Evolutionary conservation across 768 basidiomycete genomes (phyloP).

Genomic region (Dentipellis fragilis): DNA sequence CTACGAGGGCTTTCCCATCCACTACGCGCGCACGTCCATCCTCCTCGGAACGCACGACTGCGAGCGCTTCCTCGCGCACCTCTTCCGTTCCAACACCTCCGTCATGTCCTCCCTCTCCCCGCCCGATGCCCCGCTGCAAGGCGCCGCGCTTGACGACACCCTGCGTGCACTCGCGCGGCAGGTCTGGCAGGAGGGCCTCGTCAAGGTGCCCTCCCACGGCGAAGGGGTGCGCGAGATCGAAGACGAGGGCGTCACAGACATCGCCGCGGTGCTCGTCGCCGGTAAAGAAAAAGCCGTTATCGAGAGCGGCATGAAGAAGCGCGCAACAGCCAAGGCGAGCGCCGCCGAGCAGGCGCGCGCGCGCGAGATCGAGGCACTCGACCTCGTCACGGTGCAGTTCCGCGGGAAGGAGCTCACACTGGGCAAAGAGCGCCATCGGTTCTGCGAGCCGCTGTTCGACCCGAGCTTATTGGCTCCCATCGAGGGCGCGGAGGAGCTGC

Average conservation of each 20-base stretch:
- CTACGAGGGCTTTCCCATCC: slow-evolving; percentile 58
- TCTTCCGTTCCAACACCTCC: slow-evolving; percentile 60
- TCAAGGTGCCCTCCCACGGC: slow-evolving; percentile 67
- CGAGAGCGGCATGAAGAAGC: slow-evolving; percentile 75
- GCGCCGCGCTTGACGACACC: slow-evolving; percentile 22
- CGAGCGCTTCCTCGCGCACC: slow-evolving; percentile 62
- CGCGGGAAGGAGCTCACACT: slow-evolving; percentile 60
- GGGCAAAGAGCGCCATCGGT: slow-evolving; percentile 82
- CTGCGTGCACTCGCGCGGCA: slow-evolving; percentile 58
- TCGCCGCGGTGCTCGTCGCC: slow-evolving; percentile 81
- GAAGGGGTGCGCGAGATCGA: slow-evolving; percentile 37
- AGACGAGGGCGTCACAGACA: slow-evolving; percentile 83
- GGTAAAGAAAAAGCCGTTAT: slow-evolving; percentile 89
- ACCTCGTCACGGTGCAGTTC: slow-evolving; percentile 72
- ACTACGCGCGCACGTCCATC: slow-evolving; percentile 44
- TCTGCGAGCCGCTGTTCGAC: slow-evolving; percentile 87
- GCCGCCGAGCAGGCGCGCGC: slow-evolving; percentile 77
- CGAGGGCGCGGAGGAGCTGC: slow-evolving; percentile 6
- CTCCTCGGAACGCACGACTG: slow-evolving; percentile 63
- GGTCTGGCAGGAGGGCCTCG: slow-evolving; percentile 53
- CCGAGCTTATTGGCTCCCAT: slow-evolving; percentile 39
- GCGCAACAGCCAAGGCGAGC: slow-evolving; percentile 56
- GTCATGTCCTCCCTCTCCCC: slow-evolving; percentile 52
- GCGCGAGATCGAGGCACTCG: slow-evolving; percentile 73
- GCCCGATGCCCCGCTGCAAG: slow-evolving; percentile 22